Conservation (phyloP, 352 stramenopile species). For the Pythium guiyangense region DNA sequence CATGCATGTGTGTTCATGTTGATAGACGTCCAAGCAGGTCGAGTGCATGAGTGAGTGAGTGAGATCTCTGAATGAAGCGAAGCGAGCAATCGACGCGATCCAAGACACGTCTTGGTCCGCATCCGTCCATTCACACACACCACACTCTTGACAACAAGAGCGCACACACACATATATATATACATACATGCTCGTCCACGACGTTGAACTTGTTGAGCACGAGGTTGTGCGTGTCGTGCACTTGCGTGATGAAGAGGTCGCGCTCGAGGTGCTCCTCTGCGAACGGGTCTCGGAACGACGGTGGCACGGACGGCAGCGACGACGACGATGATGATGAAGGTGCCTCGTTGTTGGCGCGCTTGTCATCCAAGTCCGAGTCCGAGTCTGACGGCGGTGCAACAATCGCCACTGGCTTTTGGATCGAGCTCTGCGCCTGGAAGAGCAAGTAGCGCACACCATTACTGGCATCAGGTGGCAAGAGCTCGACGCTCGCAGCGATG, state of each 20-base stretch:
- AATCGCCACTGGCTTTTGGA: conserved; percentile 33
- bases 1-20: too few relatives aligned
- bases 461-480: conserved; percentile 34
- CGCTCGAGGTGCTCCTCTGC: conserved; percentile 63
- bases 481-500: conserved; percentile 48
- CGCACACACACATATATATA: too few relatives aligned
- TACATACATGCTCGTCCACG: conserved; percentile 74
- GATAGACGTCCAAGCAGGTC: neutral
- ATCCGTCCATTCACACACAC: neutral
- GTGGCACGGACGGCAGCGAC: conserved; percentile 9
- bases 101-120: too few relatives aligned
- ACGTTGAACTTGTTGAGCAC: conserved; percentile 84
- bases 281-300: conserved; percentile 63
- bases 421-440: conserved; percentile 35
- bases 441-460: conserved; percentile 44
- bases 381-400: too few relatives aligned
- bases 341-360: too few relatives aligned
- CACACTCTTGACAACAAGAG: too few relatives aligned
- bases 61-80: too few relatives aligned
- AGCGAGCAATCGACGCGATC: too few relatives aligned
- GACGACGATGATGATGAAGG: too few relatives aligned
- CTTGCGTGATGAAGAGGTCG: conserved; percentile 57
- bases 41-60: too few relatives aligned
- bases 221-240: conserved; percentile 74
- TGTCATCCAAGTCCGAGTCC: too few relatives aligned